A percentile compares a stretch with the other conserved stretches of the same genome.
Evolutionary conservation across 2,329 filamentous ascomycete species (phyloP).

Genomic region (Seiridium cupressi): DNA sequence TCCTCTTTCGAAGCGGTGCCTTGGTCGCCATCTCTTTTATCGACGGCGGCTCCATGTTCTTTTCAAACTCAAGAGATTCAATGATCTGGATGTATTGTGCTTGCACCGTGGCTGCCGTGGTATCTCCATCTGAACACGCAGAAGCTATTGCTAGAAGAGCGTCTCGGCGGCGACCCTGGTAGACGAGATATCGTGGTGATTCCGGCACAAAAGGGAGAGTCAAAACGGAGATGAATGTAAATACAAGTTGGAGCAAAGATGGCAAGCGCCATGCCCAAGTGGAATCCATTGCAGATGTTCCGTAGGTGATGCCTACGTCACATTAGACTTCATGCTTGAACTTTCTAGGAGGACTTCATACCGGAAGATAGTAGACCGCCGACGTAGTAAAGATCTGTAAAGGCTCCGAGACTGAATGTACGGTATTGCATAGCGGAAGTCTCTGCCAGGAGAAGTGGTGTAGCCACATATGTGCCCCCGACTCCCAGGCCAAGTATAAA

Average conservation of each 20-base stretch:
- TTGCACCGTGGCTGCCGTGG: constrained; percentile 33
- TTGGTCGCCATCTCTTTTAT: constrained; percentile 33
- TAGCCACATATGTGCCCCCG: constrained; percentile 8
- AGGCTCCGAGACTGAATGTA: constrained; percentile 8
- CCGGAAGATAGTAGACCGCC: constrained; percentile 20
- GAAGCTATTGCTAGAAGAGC: constrained; percentile 35
- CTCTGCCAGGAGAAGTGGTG: background rate
- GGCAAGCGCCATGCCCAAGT: constrained; percentile 36
- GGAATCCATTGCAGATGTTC: constrained; percentile 22
- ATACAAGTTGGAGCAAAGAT: constrained; percentile 30
- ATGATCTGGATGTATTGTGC: constrained; percentile 43
- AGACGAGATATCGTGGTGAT: constrained; percentile 31
- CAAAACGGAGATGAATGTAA: constrained; percentile 19
- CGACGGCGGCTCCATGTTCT: constrained; percentile 6
- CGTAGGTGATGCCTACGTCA: background rate
- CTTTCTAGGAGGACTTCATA: background rate
- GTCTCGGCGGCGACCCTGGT: constrained; percentile 26
- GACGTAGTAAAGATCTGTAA: constrained; percentile 23
- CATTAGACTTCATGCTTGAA: background rate
- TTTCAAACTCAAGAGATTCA: constrained; percentile 34
- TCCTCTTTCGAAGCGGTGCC: constrained; percentile 19
- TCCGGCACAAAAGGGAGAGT: constrained; percentile 15
- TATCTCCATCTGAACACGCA: constrained; percentile 37
- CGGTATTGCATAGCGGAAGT: constrained; percentile 6
- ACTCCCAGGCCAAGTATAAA: constrained; percentile 22